phyloP scores from a whole-genome alignment of 805 yeast genomes.

The Yarrowia phangngaensis region DNA sequence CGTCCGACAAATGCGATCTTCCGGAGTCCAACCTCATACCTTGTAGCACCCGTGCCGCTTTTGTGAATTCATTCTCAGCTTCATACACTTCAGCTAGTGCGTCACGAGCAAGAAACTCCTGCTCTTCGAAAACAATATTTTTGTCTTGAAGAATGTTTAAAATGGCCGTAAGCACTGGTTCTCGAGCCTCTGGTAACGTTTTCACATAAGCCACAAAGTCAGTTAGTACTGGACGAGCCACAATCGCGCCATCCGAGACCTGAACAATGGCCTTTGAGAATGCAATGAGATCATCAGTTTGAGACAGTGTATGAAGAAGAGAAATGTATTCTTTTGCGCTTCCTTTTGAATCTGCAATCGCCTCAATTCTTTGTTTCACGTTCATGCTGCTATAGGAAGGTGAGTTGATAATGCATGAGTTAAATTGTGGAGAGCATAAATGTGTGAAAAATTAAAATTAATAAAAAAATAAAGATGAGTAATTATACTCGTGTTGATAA shows the following conservation, averaged over 20 bases:
- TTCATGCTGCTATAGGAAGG: background rate
- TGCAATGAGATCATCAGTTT: background rate
- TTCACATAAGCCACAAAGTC: constrained; percentile 10
- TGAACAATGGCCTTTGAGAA: constrained; percentile 11
- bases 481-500: no score
- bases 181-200: background rate
- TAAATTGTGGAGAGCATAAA: no score
- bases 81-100: constrained; percentile 34
- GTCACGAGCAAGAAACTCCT: constrained; percentile 33
- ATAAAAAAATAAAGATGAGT: no score
- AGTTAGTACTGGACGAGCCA: constrained; percentile 19
- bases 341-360: background rate
- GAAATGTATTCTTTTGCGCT: constrained; percentile 13
- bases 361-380: background rate
- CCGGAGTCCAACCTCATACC: constrained; percentile 30
- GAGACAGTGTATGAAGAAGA: background rate
- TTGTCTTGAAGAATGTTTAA: constrained; percentile 4
- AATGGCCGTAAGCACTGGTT: background rate
- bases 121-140: constrained; percentile 30
- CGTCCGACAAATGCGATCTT: constrained; percentile 32
- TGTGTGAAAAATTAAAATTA: no score
- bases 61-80: constrained; percentile 26
- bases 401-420: background rate
- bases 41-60: constrained; percentile 35
- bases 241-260: constrained; percentile 17